Percentiles rank a stretch among this genome's conserved stretches.
Conservation (phyloP, 2,329 filamentous ascomycete species). For the Trichophyton mentagrophytes region DNA sequence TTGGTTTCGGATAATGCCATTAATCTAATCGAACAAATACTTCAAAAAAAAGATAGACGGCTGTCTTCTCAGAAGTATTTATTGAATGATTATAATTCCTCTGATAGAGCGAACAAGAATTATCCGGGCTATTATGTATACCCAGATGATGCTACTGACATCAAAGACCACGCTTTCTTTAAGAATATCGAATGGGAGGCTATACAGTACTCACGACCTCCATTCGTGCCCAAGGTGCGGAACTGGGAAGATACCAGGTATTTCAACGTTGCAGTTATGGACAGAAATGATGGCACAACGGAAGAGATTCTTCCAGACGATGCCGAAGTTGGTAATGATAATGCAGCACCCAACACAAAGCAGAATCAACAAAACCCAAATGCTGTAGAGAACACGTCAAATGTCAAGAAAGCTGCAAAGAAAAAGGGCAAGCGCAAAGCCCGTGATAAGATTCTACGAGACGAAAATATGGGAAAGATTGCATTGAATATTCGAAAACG, state of each 20-base stretch:
- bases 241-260: slow-evolving; percentile 67
- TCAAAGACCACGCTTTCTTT: slow-evolving; percentile 84
- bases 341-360: neutral
- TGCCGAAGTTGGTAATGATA: slow-evolving; percentile 3
- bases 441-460: slow-evolving; percentile 72
- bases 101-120: slow-evolving; percentile 25
- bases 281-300: neutral
- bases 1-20: slow-evolving; percentile 58
- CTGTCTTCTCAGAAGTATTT: slow-evolving; percentile 66
- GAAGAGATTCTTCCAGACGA: neutral
- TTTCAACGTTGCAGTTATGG: slow-evolving; percentile 46
- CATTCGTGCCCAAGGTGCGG: slow-evolving; percentile 64
- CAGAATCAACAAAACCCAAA: neutral
- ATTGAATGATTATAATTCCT: slow-evolving; percentile 44
- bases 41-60: slow-evolving; percentile 61
- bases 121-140: slow-evolving; percentile 56
- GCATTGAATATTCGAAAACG: slow-evolving; percentile 72
- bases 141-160: slow-evolving; percentile 71
- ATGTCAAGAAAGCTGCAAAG: slow-evolving; percentile 27
- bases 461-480: slow-evolving; percentile 49
- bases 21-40: slow-evolving; percentile 59
- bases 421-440: slow-evolving; percentile 62
- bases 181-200: slow-evolving; percentile 63
- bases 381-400: neutral
- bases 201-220: slow-evolving; percentile 57